Evolutionary conservation across 2,329 filamentous ascomycete genomes (phyloP).

Genomic region (Arachnomyces sp.): DNA sequence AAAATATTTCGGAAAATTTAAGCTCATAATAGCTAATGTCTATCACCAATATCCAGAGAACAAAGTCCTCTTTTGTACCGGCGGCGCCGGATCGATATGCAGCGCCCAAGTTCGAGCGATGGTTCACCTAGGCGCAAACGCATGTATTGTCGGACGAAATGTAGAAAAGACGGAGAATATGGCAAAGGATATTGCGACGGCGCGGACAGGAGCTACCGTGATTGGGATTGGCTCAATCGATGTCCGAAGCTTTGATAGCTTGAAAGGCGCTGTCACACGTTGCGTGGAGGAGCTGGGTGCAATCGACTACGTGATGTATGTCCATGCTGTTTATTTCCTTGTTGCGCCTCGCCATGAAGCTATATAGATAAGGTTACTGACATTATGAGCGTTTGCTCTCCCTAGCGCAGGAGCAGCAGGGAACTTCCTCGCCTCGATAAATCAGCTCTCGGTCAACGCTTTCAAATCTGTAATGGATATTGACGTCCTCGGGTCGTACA

Average conservation of each 20-base stretch:
- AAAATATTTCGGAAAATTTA: conserved; percentile 1
- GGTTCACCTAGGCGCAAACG: conserved; percentile 83
- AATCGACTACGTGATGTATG: conserved; percentile 88
- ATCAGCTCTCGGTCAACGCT: conserved; percentile 74
- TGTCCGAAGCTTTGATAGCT: conserved; percentile 63
- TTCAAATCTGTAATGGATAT: conserved; percentile 97
- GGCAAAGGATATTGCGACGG: conserved; percentile 74
- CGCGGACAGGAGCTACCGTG: conserved; percentile 70
- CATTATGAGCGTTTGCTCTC: conserved; percentile 10
- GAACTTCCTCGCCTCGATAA: conserved; percentile 85
- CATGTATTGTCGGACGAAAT: conserved; percentile 88
- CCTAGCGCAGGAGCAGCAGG: conserved; percentile 82
- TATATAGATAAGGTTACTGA: neutral
- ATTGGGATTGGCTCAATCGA: conserved; percentile 70
- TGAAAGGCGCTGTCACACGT: conserved; percentile 67
- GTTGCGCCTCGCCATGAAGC: neutral
- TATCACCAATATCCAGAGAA: conserved; percentile 48
- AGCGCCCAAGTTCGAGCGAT: conserved; percentile 87
- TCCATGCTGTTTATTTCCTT: conserved; percentile 7
- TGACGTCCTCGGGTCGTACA: conserved; percentile 86
- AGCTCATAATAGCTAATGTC: conserved; percentile 4
- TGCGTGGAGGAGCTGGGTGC: conserved; percentile 76
- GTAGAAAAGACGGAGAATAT: conserved; percentile 75
- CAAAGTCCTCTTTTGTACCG: conserved; percentile 91
- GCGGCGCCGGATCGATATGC: conserved; percentile 88